Evolutionary conservation across 2,329 filamentous ascomycete species (phyloP).

Genomic region (Clathrospora elynae): DNA sequence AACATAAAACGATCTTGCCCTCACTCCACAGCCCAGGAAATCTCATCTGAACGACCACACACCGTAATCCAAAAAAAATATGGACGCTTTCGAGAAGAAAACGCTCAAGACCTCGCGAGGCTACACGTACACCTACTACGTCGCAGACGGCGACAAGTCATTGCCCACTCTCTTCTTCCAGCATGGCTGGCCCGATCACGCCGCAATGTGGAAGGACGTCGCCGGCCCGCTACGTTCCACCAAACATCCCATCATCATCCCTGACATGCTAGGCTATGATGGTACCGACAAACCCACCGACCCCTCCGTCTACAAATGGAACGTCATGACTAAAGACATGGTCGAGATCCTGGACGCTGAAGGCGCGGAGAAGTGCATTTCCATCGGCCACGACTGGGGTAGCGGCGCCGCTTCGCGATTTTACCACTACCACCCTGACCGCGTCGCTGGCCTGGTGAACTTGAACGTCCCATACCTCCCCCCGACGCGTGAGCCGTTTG

Average conservation of each 20-base stretch:
- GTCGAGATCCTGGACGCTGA: constrained; percentile 36
- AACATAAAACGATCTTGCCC: too few species aligned
- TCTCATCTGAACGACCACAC: too few species aligned
- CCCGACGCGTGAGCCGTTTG: constrained; percentile 43
- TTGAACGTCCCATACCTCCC: constrained; percentile 52
- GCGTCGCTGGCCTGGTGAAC: constrained; percentile 51
- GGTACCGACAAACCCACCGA: constrained; percentile 44
- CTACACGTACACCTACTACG: constrained; percentile 40
- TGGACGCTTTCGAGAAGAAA: constrained; percentile 37
- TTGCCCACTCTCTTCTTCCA: constrained; percentile 44
- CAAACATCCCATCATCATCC: constrained; percentile 48
- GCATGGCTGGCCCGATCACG: constrained; percentile 59
- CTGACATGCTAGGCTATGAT: constrained; percentile 49
- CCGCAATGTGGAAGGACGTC: constrained; percentile 53
- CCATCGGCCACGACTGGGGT: constrained; percentile 60
- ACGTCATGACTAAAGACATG: constrained; percentile 32
- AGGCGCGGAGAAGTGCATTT: constrained; percentile 38
- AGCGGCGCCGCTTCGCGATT: constrained; percentile 49
- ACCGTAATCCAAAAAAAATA: too few species aligned
- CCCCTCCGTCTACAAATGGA: constrained; percentile 26
- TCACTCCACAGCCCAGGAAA: too few species aligned
- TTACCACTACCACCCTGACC: constrained; percentile 50
- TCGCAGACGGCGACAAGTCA: constrained; percentile 22
- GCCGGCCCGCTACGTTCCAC: constrained; percentile 49
- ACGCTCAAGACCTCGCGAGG: constrained; percentile 33